Evolutionary conservation across 2,329 filamentous ascomycete species (phyloP).

Genomic region (Coleophoma eucalyptorum): DNA sequence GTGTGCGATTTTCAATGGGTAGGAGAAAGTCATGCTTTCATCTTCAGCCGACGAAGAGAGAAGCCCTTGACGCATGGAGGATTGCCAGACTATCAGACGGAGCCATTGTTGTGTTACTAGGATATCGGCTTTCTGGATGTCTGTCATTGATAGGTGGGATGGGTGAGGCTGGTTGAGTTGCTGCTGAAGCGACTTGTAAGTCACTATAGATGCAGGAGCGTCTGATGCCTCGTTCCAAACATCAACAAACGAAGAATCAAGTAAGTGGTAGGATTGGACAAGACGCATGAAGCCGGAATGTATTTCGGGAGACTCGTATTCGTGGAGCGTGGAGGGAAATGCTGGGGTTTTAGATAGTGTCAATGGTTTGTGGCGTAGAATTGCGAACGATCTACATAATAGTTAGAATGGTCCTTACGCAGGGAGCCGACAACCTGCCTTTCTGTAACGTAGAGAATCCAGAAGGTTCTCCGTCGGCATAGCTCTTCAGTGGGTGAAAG

Average conservation of each 20-base stretch:
- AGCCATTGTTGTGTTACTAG: slow-evolving; percentile 70
- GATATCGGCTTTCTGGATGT: slow-evolving; percentile 66
- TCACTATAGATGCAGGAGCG: slow-evolving; percentile 31
- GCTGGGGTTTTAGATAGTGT: slow-evolving; percentile 56
- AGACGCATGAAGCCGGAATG: slow-evolving; percentile 56
- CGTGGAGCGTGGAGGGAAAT: slow-evolving; percentile 46
- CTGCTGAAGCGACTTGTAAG: slow-evolving; percentile 43
- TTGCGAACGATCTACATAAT: slow-evolving; percentile 53
- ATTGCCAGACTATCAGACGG: slow-evolving; percentile 68
- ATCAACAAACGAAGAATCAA: slow-evolving; percentile 60
- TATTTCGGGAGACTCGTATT: slow-evolving; percentile 48
- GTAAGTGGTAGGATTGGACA: slow-evolving; percentile 56
- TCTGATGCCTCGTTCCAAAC: slow-evolving; percentile 58
- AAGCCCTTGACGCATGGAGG: slow-evolving; percentile 62
- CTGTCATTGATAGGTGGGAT: slow-evolving; percentile 35
- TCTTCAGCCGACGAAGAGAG: slow-evolving; percentile 56
- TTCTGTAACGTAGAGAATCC: slow-evolving; percentile 60
- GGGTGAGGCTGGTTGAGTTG: slow-evolving; percentile 41
- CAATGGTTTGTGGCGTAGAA: slow-evolving; percentile 60
- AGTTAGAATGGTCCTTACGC: background rate
- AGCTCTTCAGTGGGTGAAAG: slow-evolving; percentile 46
- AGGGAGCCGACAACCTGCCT: slow-evolving; percentile 32
- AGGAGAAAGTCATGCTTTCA: slow-evolving; percentile 57
- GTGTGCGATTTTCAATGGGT: slow-evolving; percentile 57
- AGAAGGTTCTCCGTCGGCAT: slow-evolving; percentile 53